Conservation (phyloP, 129 eudicot genomes). For the Lactuca sativa region DNA sequence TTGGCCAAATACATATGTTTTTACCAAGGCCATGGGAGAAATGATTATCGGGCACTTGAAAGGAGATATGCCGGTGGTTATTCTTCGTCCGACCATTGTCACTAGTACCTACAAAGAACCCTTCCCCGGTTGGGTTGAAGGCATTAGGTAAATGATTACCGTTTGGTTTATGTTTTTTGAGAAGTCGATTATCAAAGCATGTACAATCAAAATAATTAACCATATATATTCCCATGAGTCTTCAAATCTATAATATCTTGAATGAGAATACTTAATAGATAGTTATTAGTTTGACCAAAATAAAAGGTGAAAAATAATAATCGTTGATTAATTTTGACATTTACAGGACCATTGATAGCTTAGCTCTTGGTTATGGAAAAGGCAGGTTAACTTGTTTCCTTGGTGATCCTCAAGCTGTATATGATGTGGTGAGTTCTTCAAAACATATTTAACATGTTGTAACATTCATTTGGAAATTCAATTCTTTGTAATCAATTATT, state of each 20-base stretch:
- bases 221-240: no score
- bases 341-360: constrained; percentile 85
- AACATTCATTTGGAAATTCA: background rate
- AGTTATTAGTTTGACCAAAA: background rate
- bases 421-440: constrained; percentile 61
- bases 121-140: constrained; percentile 95
- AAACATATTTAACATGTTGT: background rate
- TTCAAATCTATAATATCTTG: background rate
- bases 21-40: constrained; percentile 90
- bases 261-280: background rate
- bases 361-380: constrained; percentile 88
- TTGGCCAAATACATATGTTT: constrained; percentile 96
- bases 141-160: constrained; percentile 54
- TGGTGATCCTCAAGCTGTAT: constrained; percentile 56
- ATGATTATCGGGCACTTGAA: constrained; percentile 61
- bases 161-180: background rate
- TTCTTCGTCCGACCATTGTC: constrained; percentile 78
- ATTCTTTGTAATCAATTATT: background rate
- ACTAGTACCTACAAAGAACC: constrained; percentile 85
- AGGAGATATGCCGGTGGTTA: constrained; percentile 54
- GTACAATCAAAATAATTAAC: background rate
- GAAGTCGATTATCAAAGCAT: no score
- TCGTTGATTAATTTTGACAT: background rate
- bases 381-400: constrained; percentile 68
- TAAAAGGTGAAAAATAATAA: background rate